phyloP scores from a whole-genome alignment of 306 rosid species.

The Lathyrus sativus region DNA sequence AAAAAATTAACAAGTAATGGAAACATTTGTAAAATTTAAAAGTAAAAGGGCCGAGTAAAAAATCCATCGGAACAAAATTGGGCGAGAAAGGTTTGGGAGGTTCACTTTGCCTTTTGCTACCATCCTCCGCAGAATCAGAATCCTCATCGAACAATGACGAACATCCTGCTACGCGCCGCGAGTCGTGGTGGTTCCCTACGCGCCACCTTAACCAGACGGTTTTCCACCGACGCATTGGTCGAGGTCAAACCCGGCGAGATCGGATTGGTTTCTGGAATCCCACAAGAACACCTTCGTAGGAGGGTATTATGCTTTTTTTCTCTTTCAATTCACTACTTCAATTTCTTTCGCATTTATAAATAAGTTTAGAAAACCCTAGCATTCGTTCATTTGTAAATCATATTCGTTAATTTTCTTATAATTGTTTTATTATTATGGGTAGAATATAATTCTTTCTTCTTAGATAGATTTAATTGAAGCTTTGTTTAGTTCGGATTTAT shows the following conservation, averaged over 20 bases:
- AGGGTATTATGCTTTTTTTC: constrained; percentile 49
- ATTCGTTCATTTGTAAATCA: constrained; percentile 21
- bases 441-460: too few species aligned
- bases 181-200: constrained; percentile 56
- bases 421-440: too few species aligned
- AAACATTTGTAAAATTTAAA: constrained; percentile 3
- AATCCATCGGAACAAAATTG: not conserved
- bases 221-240: constrained; percentile 72
- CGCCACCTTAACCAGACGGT: constrained; percentile 44
- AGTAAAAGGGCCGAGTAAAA: constrained; percentile 7
- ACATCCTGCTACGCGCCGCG: constrained; percentile 60
- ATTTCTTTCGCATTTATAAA: not conserved
- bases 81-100: not conserved
- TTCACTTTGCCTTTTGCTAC: constrained; percentile 13
- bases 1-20: not conserved
- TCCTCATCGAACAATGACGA: constrained; percentile 58
- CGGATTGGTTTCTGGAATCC: constrained; percentile 91
- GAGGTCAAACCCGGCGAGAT: constrained; percentile 80
- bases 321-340: not conserved
- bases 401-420: not conserved
- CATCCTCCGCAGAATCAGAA: constrained; percentile 21
- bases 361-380: constrained; percentile 26
- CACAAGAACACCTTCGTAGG: constrained; percentile 81
- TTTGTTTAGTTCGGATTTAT: not conserved
- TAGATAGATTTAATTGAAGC: not conserved